Evolutionary conservation across 2,329 filamentous ascomycete genomes (phyloP).

Genomic region (Aureobasidium sp.): DNA sequence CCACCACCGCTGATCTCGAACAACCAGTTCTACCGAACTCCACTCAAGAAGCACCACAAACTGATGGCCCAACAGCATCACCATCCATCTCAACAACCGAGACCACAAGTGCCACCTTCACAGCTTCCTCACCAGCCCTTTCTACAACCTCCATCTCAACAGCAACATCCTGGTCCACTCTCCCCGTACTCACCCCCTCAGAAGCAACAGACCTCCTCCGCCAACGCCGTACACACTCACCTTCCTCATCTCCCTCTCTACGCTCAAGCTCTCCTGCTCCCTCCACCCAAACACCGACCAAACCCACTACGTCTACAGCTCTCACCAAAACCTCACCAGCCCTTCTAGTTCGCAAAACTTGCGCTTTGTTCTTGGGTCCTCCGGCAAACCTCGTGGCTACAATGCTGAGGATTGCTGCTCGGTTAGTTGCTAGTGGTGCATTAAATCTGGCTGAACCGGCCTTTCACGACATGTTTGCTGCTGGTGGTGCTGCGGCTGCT

Average conservation of each 20-base stretch:
- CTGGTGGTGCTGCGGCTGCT: background rate
- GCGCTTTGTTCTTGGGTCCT: conserved; percentile 68
- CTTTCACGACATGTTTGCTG: conserved; percentile 6
- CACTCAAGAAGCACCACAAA: background rate
- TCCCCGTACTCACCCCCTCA: conserved; percentile 8
- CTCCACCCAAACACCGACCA: conserved; percentile 2
- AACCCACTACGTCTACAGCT: background rate
- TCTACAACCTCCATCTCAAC: conserved; percentile 8
- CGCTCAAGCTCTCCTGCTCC: background rate
- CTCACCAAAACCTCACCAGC: background rate
- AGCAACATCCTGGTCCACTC: conserved; percentile 6
- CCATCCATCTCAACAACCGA: background rate
- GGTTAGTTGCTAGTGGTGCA: conserved; percentile 57
- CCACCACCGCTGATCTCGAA: background rate
- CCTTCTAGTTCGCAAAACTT: conserved; percentile 66
- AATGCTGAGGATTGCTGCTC: conserved; percentile 73
- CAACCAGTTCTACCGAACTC: background rate
- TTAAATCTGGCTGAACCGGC: conserved; percentile 16
- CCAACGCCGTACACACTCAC: background rate
- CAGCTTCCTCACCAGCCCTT: conserved; percentile 1
- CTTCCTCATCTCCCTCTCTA: background rate
- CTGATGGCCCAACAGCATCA: background rate
- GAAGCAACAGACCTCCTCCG: conserved; percentile 5
- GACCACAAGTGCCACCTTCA: background rate
- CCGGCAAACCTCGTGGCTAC: conserved; percentile 68